phyloP scores from a whole-genome alignment of 345 rosid species.

The Euclidium syriacum region DNA sequence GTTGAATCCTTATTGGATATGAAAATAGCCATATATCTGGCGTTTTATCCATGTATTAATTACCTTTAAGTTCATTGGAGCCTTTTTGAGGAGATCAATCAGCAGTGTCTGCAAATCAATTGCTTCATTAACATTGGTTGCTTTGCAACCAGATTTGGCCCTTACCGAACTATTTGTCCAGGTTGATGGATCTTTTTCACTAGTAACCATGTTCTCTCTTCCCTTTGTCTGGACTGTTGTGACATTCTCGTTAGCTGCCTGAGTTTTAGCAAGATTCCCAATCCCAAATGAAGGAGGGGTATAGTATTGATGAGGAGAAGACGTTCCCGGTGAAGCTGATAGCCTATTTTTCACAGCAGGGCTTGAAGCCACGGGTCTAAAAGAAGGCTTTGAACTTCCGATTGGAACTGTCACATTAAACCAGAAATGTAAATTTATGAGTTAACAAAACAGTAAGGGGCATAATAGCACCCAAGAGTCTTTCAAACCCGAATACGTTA shows the following conservation, averaged over 20 bases:
- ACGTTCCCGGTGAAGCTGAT: slow-evolving; percentile 66
- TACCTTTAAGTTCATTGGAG: slow-evolving; percentile 87
- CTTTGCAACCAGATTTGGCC: slow-evolving; percentile 46
- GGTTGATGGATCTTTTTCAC: slow-evolving; percentile 50
- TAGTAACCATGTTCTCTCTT: slow-evolving; percentile 42
- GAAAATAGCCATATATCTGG: slow-evolving; percentile 7
- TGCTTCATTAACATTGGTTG: slow-evolving; percentile 41
- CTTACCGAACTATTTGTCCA: slow-evolving; percentile 33
- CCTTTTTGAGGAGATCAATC: slow-evolving; percentile 57
- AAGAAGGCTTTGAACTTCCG: slow-evolving; percentile 44
- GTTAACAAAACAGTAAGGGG: background rate
- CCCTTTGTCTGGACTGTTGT: slow-evolving; percentile 34
- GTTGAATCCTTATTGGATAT: slow-evolving; percentile 3
- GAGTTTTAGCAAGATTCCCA: slow-evolving; percentile 45
- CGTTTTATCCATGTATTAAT: slow-evolving; percentile 26
- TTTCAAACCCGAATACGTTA: slow-evolving; percentile 13
- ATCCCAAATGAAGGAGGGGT: slow-evolving; percentile 46
- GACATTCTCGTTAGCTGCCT: slow-evolving; percentile 37
- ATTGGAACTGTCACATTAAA: slow-evolving; percentile 19
- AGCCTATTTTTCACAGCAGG: slow-evolving; percentile 45
- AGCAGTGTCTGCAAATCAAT: slow-evolving; percentile 56
- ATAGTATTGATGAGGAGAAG: slow-evolving; percentile 52
- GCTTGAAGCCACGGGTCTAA: slow-evolving; percentile 47
- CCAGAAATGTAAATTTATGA: background rate
- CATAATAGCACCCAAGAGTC: slow-evolving; percentile 12